Evolutionary conservation across 192 early-diverging fungal genomes (phyloP), one percentile per base, ranked within the genome.

Genomic region (Rhizoclosmatium sp.): DNA sequence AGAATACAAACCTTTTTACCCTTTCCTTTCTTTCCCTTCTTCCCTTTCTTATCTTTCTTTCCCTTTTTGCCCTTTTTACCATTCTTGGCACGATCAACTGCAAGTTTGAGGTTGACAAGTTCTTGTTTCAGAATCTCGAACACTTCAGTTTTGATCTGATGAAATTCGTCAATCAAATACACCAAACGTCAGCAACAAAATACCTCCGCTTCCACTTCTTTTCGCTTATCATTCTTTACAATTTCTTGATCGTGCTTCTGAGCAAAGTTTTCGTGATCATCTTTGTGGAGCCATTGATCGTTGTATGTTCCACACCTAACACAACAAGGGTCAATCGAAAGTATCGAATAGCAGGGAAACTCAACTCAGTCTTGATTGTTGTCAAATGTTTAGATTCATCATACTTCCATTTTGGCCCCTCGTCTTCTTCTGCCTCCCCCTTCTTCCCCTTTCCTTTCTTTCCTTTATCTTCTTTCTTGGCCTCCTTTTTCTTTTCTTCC

Each of bases 161-260:
- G 31, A 60, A 31, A 2, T 42, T 67, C 31, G 23, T n/a, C 62
- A 78, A 31, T 19, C 7, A 51, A 78, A 12, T 42, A 47, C 7
- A 69, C 3, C 70, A 5, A 70, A 47, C 39, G 39, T 68, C 16
- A 21, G 19, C 40, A 3, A 23, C 65, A 77, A 70, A 51, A 16
- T 16, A 89, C 88, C 82, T 90, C 89, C 16, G 85, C 73, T 75
- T 91, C 89, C 12, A 89, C 90, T 79, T 91, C 90, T 56, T 79
- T 72, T 41, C 90, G 78, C 56, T 91, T 91, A 23, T 87, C 85
- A 42, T 62, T 79, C 71, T 91, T 91, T 59, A 91, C 87, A 65
- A 91, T 91, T 59, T 91, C 90, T 66, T 85, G 86, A 66, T 91
- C 90, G 78, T 90, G 89, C 78, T 85, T 89, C 75, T 91, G 90